Base-by-base conservation (phyloP, 2,329 filamentous ascomycete genomes). In the Aaosphaeria arxii region DNA sequence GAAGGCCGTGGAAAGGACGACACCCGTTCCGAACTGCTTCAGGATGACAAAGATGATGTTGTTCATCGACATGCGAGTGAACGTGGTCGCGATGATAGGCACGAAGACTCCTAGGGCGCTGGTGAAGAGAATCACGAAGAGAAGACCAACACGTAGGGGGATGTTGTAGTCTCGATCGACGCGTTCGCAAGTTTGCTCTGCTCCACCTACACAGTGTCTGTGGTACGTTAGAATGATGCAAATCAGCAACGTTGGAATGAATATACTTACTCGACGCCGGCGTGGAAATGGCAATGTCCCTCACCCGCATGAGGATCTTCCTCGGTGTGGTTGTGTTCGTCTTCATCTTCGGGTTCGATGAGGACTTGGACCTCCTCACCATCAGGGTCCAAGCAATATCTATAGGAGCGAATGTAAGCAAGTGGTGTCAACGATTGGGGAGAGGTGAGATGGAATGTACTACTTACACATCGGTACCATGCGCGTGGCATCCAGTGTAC, bases 11-110 rank as follows among this genome's bases (percentile, higher is more conserved):
- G 86, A 82, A 38, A 89, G 80, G 64, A 89, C 84, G 54, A 89
- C 81, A 9, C 86, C 86, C 0, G 86, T 88, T 3, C 86, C 86
- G 55, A 89, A 88, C 46, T 77, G 87, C 69, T 89, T 88, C 48
- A 91, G 72, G 4, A 86, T 63, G 4, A 82, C 80, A 57, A 89
- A 83, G 7, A 81, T 58, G 5, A 79, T 65, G 29, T 69, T 67
- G 30, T 73, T 72, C 33, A 73, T 59, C 1, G 75, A 78, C 31
- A 74, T 67, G 4, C 80, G 77, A 42, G 85, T 77, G 46, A 85
- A 76, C 9, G 77, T 78, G 4, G 78, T 75, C 24, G 88, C 71
- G 17, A 89, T 58, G 40, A 91, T 84, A 0, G 88, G 88, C 0
- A 74, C 72, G 60, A 86, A 88, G 11, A 88, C 86, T 72, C 84